These are phyloP conservation scores for Dictyophora rubrovolvata DNA, from an alignment of 768 basidiomycete species.

Conservation along the genomic window DNA sequence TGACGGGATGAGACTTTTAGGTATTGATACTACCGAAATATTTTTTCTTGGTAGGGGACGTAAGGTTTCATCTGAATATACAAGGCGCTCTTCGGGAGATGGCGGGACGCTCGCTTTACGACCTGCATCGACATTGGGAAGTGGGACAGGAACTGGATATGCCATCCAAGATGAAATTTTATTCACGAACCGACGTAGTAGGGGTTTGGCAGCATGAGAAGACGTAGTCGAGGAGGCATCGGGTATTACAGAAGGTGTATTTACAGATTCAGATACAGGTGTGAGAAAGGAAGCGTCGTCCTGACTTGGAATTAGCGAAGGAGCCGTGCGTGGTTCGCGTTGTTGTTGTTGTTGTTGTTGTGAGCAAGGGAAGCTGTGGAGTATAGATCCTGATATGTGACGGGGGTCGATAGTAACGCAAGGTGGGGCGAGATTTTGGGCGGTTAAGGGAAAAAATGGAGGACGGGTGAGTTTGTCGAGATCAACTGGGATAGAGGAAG, in stretches of 20 bases:
- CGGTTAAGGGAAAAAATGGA: background rate
- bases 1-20: background rate
- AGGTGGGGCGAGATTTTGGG: slow-evolving; percentile 4
- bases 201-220: background rate
- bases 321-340: background rate
- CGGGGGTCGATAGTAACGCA: background rate
- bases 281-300: slow-evolving; percentile 5
- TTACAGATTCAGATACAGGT: slow-evolving; percentile 3
- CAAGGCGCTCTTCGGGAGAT: background rate
- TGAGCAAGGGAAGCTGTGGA: slow-evolving; percentile 24
- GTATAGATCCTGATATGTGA: slow-evolving; percentile 18
- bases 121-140: background rate
- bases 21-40: background rate
- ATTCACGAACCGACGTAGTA: background rate
- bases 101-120: background rate
- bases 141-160: background rate
- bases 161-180: slow-evolving; percentile 3
- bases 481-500: background rate
- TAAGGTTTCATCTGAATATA: background rate
- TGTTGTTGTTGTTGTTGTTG: background rate
- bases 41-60: background rate
- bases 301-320: slow-evolving; percentile 1
- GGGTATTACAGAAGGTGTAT: background rate
- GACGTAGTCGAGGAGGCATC: background rate
- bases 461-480: background rate